Base-by-base conservation (phyloP, 1,284 basidiomycete genomes). In the Heterobasidion occidentale region DNA sequence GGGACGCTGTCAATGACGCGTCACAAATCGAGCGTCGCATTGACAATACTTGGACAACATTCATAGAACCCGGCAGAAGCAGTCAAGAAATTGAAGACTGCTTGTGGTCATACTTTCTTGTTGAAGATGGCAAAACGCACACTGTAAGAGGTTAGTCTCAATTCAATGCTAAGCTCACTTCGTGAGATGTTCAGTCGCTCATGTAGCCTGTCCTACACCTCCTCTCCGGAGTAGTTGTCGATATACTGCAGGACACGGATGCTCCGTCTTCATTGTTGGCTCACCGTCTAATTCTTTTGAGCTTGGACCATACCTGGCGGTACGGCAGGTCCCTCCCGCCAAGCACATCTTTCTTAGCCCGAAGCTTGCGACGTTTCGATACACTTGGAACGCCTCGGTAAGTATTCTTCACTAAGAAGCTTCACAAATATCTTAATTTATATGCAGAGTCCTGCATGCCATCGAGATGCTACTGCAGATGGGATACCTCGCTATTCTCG, bases 311-410 rank as follows among this genome's bases (percentile, higher is more conserved):
- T 36, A 66, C 69, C 14, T 84, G 82, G 82, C 72, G 65, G 45
- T 59, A 68, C 50, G 79, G 80, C 20, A 56, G 38, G 48, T 50
- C 50, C 51, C 52, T 45, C 27, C 36, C 8, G 11, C 49, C 48
- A n/a, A 14, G 35, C 20, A 46, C 36, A 6, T 52, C 60, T 12
- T 20, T 61, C 19, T 42, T 50, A 2, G 52, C 57, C 33, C 61
- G 62, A 17, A 35, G 69, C n/a, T 53, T 68, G 17, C 59, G 60
- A 51, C 68, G 67, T 36, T 70, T 74, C 47, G 74, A 77, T 57
- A 60, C 65, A 14, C 54, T 73, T n/a, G 67, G 70, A 54, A 75
- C 77, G 27, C 77, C 78, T 44, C 67, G 77, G 78, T 80, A 57
- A 62, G 68, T 63, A n/a, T 51, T 55, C 12, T 27, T 51, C 7